Conservation (phyloP, 1,139 yeast genomes). For the Nakaseomyces nivariensis region DNA sequence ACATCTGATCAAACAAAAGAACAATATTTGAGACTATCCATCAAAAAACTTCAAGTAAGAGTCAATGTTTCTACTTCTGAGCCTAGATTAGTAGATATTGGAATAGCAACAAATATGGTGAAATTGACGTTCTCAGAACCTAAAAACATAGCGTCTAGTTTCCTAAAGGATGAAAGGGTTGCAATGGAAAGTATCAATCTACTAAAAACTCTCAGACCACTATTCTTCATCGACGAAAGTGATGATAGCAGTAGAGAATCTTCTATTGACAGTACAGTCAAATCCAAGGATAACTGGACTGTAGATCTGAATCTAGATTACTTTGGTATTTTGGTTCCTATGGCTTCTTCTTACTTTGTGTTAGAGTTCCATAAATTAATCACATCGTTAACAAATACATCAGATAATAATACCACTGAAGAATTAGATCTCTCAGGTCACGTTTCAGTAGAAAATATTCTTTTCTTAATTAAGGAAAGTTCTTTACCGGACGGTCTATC, state of each 20-base stretch:
- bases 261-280: not conserved
- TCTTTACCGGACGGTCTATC: constrained; percentile 30
- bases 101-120: constrained; percentile 16
- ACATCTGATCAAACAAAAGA: constrained; percentile 23
- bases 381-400: constrained; percentile 14
- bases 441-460: constrained; percentile 19
- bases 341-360: constrained; percentile 22
- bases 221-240: constrained; percentile 2
- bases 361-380: constrained; percentile 21
- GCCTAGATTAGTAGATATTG: constrained; percentile 9
- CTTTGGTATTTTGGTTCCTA: constrained; percentile 23
- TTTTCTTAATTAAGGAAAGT: constrained; percentile 24
- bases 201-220: constrained; percentile 8
- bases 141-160: constrained; percentile 16
- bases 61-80: constrained; percentile 7
- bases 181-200: constrained; percentile 15
- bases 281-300: constrained; percentile 10
- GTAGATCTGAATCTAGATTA: constrained; percentile 18
- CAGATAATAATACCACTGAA: constrained; percentile 3
- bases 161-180: constrained; percentile 21
- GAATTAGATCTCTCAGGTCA: constrained; percentile 15
- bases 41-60: constrained; percentile 16
- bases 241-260: not conserved
- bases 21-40: constrained; percentile 20
- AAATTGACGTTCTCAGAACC: constrained; percentile 26